phyloP scores from a whole-genome alignment of 1,284 basidiomycete species.

The Ceratobasidium sp. region DNA sequence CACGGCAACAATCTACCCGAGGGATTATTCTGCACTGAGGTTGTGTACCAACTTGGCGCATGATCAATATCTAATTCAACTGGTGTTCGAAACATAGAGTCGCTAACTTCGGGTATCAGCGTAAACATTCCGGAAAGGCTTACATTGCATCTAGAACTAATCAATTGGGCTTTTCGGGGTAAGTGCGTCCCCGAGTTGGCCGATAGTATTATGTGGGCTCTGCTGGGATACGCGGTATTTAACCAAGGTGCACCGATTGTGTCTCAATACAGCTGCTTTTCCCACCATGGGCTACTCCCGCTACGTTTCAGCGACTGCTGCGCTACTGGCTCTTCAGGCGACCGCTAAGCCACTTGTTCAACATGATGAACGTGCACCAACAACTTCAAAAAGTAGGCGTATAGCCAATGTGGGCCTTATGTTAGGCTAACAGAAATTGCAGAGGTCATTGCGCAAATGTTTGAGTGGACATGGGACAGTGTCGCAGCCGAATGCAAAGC shows the following conservation, averaged over 20 bases:
- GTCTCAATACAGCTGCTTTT: background rate
- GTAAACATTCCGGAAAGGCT: background rate
- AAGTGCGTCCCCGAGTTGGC: background rate
- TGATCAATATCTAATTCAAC: background rate
- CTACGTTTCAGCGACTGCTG: background rate
- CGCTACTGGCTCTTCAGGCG: background rate
- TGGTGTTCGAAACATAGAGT: background rate
- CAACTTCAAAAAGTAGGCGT: background rate
- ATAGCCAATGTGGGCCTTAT: background rate
- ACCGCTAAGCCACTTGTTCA: background rate
- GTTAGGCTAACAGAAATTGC: background rate
- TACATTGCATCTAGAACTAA: background rate
- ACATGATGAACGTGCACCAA: background rate
- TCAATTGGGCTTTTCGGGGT: background rate
- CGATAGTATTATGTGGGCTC: background rate
- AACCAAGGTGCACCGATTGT: background rate
- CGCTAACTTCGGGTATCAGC: slow-evolving; percentile 7
- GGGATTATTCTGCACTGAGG: background rate
- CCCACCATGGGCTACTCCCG: background rate
- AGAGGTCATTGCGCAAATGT: slow-evolving; percentile 68
- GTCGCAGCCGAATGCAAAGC: slow-evolving; percentile 73
- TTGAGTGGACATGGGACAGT: slow-evolving; percentile 69
- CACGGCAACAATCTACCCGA: background rate
- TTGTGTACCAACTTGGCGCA: background rate
- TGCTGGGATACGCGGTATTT: background rate